A percentile compares a stretch with the other conserved stretches of the same genome.
Conservation (phyloP, 2,329 filamentous ascomycete species). For the Cryphonectria parasitica region DNA sequence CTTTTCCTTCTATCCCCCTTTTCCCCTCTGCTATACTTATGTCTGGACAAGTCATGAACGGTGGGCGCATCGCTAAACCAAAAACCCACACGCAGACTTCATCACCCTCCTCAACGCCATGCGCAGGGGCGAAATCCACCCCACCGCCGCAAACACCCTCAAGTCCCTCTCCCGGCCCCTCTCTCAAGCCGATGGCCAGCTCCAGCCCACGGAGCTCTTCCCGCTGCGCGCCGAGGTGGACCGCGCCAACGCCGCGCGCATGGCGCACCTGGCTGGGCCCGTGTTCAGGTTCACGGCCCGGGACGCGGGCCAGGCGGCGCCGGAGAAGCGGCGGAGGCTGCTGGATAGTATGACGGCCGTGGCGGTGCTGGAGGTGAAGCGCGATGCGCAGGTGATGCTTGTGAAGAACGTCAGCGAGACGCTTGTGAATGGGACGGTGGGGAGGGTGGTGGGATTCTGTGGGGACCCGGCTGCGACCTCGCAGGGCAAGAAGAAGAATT, state of each 20-base stretch:
- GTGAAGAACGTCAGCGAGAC: conserved; percentile 79
- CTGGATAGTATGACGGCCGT: conserved; percentile 74
- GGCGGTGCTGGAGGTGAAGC: conserved; percentile 65
- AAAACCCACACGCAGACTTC: conserved; percentile 51
- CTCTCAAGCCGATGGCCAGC: conserved; percentile 56
- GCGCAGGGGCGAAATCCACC: conserved; percentile 67
- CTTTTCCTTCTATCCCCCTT: no score
- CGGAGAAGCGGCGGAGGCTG: conserved; percentile 61
- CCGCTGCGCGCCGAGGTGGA: conserved; percentile 74
- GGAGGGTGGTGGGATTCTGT: conserved; percentile 69
- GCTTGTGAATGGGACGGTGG: conserved; percentile 74
- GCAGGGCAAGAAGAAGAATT: not conserved
- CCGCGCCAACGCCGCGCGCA: conserved; percentile 66
- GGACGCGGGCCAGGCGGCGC: conserved; percentile 62
- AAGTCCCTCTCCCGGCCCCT: conserved; percentile 61
- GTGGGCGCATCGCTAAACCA: no score
- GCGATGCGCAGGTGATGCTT: conserved; percentile 77
- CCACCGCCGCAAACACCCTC: conserved; percentile 65
- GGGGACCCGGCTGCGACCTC: not conserved
- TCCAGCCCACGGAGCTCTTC: conserved; percentile 73
- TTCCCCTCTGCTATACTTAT: no score
- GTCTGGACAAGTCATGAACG: not conserved
- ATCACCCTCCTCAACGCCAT: conserved; percentile 78
- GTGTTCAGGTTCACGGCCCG: conserved; percentile 60
- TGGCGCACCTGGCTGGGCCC: conserved; percentile 64